phyloP scores from a whole-genome alignment of 2,329 filamentous ascomycete species.

The Alternaria sp. region DNA sequence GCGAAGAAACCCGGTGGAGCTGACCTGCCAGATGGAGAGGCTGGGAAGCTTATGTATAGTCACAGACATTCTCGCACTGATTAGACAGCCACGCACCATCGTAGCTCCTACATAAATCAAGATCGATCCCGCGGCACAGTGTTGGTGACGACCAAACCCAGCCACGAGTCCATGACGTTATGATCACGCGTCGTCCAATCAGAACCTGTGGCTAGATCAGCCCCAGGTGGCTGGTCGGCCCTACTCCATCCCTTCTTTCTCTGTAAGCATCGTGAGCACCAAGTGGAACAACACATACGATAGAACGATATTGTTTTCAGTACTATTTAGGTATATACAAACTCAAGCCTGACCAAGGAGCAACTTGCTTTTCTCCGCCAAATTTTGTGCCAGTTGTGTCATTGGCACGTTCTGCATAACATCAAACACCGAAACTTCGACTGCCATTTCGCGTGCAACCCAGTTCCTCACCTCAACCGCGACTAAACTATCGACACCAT shows the following conservation, averaged over 20 bases:
- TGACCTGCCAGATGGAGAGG: not conserved
- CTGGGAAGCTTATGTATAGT: not conserved
- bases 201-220: conserved; percentile 4
- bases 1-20: not conserved
- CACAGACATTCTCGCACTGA: not conserved
- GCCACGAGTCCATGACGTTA: conserved; percentile 14
- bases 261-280: not conserved
- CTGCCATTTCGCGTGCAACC: conserved; percentile 10
- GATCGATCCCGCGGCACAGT: not conserved
- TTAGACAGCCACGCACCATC: not conserved
- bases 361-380: conserved; percentile 21
- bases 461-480: conserved; percentile 30
- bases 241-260: not conserved
- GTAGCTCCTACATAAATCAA: not conserved
- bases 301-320: not conserved
- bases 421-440: conserved; percentile 17
- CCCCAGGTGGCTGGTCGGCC: not conserved
- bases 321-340: not conserved
- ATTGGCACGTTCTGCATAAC: conserved; percentile 18
- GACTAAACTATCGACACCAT: conserved; percentile 32
- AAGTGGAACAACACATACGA: not conserved
- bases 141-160: not conserved
- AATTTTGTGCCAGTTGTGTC: conserved; percentile 7
- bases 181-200: conserved; percentile 9
- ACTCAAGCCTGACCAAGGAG: not conserved